Percentiles rank a stretch among this genome's conserved stretches.
Conservation (phyloP, 129 eudicot genomes). For the Ambrosia artemisiifolia region DNA sequence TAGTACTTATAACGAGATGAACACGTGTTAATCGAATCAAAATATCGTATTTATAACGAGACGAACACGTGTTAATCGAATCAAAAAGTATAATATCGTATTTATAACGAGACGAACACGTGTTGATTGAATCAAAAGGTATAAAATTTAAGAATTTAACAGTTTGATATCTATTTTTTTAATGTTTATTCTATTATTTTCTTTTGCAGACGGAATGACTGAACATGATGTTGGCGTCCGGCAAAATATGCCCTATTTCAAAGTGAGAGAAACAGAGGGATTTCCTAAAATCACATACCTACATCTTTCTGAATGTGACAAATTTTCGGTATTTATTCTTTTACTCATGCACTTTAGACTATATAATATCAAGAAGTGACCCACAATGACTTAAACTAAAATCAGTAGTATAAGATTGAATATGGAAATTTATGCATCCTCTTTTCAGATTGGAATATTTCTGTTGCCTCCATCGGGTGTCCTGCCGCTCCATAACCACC, state of each 20-base stretch:
- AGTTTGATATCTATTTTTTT: not conserved
- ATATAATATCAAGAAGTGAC: not conserved
- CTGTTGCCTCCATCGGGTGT: constrained; percentile 85
- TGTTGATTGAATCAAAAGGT: not conserved
- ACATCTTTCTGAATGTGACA: constrained; percentile 69
- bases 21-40: not conserved
- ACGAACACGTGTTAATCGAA: not conserved
- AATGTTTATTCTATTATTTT: no score
- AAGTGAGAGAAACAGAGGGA: constrained; percentile 28
- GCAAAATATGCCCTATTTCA: constrained; percentile 68
- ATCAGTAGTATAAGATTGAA: not conserved
- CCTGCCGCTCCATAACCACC: constrained; percentile 86
- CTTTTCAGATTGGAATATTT: constrained; percentile 76
- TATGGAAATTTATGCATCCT: not conserved
- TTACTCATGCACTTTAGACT: not conserved
- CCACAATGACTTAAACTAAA: not conserved
- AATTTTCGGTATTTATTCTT: constrained; percentile 59
- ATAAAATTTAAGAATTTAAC: not conserved
- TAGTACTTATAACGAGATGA: not conserved
- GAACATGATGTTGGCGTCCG: constrained; percentile 64
- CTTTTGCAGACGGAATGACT: constrained; percentile 56
- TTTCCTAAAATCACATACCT: constrained; percentile 68
- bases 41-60: not conserved
- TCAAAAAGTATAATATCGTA: not conserved
- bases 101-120: no score